Percentiles rank a stretch among this genome's conserved stretches.
phyloP scores from a whole-genome alignment of 305 asterid species.

The Fraxinus nigra region DNA sequence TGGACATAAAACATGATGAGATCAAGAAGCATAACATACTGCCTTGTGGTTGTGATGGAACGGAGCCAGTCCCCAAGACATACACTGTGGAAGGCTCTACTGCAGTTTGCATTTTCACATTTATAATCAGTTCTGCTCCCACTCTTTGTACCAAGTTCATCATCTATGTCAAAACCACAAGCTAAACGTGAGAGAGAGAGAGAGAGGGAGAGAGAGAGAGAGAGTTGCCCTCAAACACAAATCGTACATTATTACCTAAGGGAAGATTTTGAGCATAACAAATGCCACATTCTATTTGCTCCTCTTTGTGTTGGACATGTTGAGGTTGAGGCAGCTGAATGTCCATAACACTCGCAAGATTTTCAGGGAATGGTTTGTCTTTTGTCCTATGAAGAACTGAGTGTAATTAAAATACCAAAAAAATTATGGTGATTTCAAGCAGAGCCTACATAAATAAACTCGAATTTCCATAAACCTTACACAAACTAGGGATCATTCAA shows the following conservation, averaged over 20 bases:
- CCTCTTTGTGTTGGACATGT: conserved; percentile 41
- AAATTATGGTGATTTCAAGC: neutral
- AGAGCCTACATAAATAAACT: conserved; percentile 11
- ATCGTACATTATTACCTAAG: conserved; percentile 44
- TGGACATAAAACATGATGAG: neutral
- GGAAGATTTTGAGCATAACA: conserved; percentile 86
- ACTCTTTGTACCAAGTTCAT: conserved; percentile 72
- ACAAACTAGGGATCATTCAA: neutral
- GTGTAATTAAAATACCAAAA: neutral
- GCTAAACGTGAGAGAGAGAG: neutral
- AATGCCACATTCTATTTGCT: conserved; percentile 77
- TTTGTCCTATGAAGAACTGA: conserved; percentile 42
- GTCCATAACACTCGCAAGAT: conserved; percentile 50
- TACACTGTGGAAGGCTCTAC: conserved; percentile 66
- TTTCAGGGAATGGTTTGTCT: conserved; percentile 53
- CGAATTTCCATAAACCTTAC: neutral
- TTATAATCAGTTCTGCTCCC: conserved; percentile 70
- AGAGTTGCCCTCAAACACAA: neutral
- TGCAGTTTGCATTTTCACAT: conserved; percentile 73
- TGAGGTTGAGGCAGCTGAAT: conserved; percentile 55
- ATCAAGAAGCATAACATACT: conserved; percentile 41
- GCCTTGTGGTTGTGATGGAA: conserved; percentile 78
- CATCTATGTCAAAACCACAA: conserved; percentile 46
- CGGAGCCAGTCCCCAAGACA: conserved; percentile 89
- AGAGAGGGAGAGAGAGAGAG: neutral